Evolutionary conservation across 202 grass and related monocot genomes (phyloP).

Genomic region (Schoenoplectus tabernaemontani): DNA sequence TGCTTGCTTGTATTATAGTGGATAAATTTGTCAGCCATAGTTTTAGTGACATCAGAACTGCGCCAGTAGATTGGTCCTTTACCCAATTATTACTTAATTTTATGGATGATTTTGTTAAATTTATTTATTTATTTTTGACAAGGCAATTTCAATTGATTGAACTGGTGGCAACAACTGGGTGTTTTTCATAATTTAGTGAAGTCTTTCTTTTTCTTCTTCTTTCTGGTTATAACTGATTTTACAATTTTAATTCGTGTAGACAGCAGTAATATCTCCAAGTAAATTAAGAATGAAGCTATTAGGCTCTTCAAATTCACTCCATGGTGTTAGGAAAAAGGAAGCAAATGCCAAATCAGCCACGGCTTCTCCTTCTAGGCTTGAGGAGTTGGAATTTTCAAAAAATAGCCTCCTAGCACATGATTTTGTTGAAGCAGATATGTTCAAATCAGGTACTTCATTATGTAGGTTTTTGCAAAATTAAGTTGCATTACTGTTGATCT

Average conservation of each 20-base stretch:
- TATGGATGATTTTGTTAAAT: background rate
- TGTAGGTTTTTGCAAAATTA: background rate
- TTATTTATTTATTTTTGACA: background rate
- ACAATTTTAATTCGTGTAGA: slow-evolving; percentile 24
- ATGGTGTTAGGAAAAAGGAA: slow-evolving; percentile 30
- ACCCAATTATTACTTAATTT: background rate
- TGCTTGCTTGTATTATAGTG: no score
- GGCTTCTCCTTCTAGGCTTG: slow-evolving; percentile 45
- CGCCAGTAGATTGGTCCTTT: background rate
- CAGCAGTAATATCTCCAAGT: slow-evolving; percentile 56
- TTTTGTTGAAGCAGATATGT: slow-evolving; percentile 33
- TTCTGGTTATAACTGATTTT: background rate
- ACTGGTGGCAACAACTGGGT: no score
- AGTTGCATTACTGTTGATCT: background rate
- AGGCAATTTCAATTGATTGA: background rate
- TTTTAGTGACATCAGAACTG: background rate
- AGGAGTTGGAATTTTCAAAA: slow-evolving; percentile 39
- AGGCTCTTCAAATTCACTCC: slow-evolving; percentile 27
- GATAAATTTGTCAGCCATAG: no score
- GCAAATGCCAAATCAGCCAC: slow-evolving; percentile 27
- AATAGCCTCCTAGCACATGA: slow-evolving; percentile 59
- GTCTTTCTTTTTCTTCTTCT: background rate
- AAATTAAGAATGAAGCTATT: slow-evolving; percentile 80
- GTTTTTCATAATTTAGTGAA: background rate
- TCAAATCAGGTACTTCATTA: background rate